Conservation (phyloP, 352 stramenopile species). For the Chrysophaeum taylorii region DNA sequence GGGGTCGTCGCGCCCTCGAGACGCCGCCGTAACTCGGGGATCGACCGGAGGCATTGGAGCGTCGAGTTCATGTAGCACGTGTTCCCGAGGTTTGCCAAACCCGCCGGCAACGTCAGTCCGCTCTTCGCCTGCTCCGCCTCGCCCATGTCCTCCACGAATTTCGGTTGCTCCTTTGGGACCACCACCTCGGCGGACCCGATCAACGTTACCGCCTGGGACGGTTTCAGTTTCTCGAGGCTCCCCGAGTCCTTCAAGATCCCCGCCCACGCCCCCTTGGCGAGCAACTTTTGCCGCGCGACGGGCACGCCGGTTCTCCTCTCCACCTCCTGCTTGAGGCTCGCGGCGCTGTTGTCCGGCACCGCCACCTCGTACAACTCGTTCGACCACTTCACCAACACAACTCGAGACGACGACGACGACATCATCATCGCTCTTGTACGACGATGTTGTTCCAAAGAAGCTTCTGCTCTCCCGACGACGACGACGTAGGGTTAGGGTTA, state of each 20-base stretch:
- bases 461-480: too few species aligned
- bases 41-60: slow-evolving; percentile 74
- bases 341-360: too few species aligned
- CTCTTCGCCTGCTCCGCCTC: slow-evolving; percentile 60
- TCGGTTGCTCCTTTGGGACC: slow-evolving; percentile 45
- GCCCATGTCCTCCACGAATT: slow-evolving; percentile 73
- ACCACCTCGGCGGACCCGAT: slow-evolving; percentile 83
- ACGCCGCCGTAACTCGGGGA: slow-evolving; percentile 71
- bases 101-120: slow-evolving; percentile 65
- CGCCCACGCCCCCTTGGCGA: slow-evolving; percentile 68
- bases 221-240: slow-evolving; percentile 34
- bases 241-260: slow-evolving; percentile 64
- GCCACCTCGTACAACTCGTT: too few species aligned
- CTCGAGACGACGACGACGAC: too few species aligned
- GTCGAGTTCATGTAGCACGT: slow-evolving; percentile 83
- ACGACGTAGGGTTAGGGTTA: too few species aligned
- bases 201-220: slow-evolving; percentile 59
- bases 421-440: too few species aligned
- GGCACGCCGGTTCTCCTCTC: slow-evolving; percentile 53
- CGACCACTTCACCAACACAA: too few species aligned
- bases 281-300: slow-evolving; percentile 67
- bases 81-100: slow-evolving; percentile 78
- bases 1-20: slow-evolving; percentile 55
- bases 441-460: too few species aligned
- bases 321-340: slow-evolving; percentile 38